phyloP scores from a whole-genome alignment of 192 early-diverging fungal species.

The Entomortierella chlamydospora region DNA sequence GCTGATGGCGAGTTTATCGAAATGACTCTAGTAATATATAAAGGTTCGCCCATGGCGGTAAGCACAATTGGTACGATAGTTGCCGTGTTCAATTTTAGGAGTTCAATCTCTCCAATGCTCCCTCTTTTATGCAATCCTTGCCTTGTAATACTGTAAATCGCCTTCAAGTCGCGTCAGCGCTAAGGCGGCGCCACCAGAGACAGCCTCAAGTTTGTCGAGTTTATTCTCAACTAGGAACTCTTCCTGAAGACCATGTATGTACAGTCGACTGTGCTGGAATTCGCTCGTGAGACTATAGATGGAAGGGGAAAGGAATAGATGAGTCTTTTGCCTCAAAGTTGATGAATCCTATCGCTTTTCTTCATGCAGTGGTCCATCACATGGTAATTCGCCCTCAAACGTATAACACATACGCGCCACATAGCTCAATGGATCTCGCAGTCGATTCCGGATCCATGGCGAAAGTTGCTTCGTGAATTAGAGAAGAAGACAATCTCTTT shows the following conservation, averaged over 20 bases:
- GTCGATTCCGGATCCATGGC: constrained; percentile 38
- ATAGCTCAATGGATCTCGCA: constrained; percentile 18
- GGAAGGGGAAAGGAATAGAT: background rate
- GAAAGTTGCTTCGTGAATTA: no score
- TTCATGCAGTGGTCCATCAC: no score
- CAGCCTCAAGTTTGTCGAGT: constrained; percentile 36
- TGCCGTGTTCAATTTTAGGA: no score
- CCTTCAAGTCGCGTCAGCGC: constrained; percentile 35
- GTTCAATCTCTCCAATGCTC: no score
- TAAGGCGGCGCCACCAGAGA: constrained; percentile 32
- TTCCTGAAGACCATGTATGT: constrained; percentile 46
- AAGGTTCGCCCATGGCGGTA: no score
- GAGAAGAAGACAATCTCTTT: no score
- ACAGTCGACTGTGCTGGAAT: constrained; percentile 25
- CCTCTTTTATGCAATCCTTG: background rate
- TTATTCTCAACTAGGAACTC: constrained; percentile 31
- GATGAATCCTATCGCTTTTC: no score
- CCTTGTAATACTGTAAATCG: constrained; percentile 41
- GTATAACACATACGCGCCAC: constrained; percentile 20
- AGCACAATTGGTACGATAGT: background rate
- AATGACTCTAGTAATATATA: constrained; percentile 31
- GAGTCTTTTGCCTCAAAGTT: background rate
- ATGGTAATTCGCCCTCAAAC: no score
- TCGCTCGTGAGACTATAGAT: constrained; percentile 26
- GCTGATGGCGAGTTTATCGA: constrained; percentile 33